Base-by-base conservation (phyloP, 2,329 filamentous ascomycete species). In the Ophiocordyceps robertsii region DNA sequence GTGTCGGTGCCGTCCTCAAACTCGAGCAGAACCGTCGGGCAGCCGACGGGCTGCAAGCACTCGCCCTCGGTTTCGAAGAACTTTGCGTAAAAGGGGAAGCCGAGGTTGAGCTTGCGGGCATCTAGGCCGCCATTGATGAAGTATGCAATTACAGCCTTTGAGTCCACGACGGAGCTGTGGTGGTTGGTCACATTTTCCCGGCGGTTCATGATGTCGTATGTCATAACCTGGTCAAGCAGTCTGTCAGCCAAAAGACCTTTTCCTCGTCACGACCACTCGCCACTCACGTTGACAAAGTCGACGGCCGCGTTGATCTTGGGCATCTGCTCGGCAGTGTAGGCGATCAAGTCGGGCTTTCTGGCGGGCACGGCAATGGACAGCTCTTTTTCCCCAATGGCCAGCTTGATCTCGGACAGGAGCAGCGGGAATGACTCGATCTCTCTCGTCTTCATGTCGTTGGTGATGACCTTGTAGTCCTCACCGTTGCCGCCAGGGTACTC, bases 121-220 rank as follows among this genome's bases (percentile, higher is more conserved):
- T 68, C 58, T 2, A 75, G 69, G 3, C 80, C 80, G 21, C 71
- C 69, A 3, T 63, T 59, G 14, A 80, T 56, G 55, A 84, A 85
- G 32, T 68, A 68, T 41, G 77, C 64, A 53, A 86, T 57, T 1
- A 72, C 63, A 5, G 69, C 62, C 2, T 73, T 53, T 9, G 78
- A 77, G 12, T 65, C 67, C 40, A 64, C 51, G 21, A 83, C 61
- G 6, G 77, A 75, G 10, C 70, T 73, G 51, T 84, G 80, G 54
- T 85, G 82, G 27, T 67, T 69, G 2, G 81, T 85, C 17, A 67
- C 57, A 40, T 64, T 73, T 56, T 84, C 77, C n/a, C 82, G 73
- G 11, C 82, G 77, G 61, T 84, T 84, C 72, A 82, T 80, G 39
- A 86, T 56, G 53, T 86, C 82, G 56, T 85, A 85, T 9, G 73